Base-by-base conservation (phyloP, 2,329 filamentous ascomycete genomes). In the Trichothecium roseum region DNA sequence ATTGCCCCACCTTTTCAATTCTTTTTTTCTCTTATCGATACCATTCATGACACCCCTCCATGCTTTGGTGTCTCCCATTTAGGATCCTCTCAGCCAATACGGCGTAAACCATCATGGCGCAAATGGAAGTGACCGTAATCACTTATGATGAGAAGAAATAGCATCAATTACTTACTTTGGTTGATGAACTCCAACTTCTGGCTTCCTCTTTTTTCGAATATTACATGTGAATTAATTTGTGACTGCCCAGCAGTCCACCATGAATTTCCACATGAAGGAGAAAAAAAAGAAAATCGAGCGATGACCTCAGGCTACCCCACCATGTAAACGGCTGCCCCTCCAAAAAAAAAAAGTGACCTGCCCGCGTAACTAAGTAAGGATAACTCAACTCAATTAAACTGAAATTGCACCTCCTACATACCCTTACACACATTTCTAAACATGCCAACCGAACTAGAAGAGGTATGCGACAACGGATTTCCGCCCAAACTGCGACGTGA, bases 371-470 rank as follows among this genome's bases (percentile, higher is more conserved):
- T 10, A 24, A 24, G 10, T 24, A 10, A 24, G 15, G 28, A 26
- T 20, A 7, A 16, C 18, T n/a, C 31, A 18, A 22, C 30, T 27
- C 30, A 13, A 8, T 14, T 8, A 24, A 22, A 24, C 18, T 15
- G 26, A 31, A 17, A 36, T 14, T n/a, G 16, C 18, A 24, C 28
- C 20, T 10, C 6, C 10, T 24, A 31, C 13, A 5, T 16, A 20
- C 18, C 10, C 28, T 30, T 8, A 30, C 5, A 31, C 14, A 24
- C 20, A 36, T 6, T 30, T 7, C 18, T n/a, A 30, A 31, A 24
- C n/a, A 87, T 88, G 83, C 73, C 81, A 36, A 79, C 79, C 30
- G 81, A 87, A 64, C 57, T 87, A 30, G 81, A 86, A 63, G 81
- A 87, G 62, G 82, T 84, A 64, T 29, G 53, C 40, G 15, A 6